A percentile compares a stretch with the other conserved stretches of the same genome.
Evolutionary conservation across 1,139 yeast species (phyloP).

Genomic region (Zygosaccharomyces pseudobailii): DNA sequence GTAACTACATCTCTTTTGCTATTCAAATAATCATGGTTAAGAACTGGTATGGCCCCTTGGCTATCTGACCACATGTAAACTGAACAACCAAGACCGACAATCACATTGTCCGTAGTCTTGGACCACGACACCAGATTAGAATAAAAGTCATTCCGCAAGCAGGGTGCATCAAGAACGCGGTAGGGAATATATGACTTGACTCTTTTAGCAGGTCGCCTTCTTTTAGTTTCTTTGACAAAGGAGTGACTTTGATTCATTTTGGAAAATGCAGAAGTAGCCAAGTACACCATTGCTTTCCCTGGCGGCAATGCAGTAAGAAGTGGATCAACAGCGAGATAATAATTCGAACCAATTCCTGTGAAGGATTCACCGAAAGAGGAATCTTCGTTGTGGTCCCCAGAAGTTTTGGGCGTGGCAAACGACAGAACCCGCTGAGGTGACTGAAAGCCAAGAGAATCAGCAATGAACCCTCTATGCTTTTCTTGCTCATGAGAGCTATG

Average conservation of each 20-base stretch:
- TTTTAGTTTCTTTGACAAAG: constrained; percentile 8
- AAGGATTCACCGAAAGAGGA: not conserved
- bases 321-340: constrained; percentile 20
- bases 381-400: constrained; percentile 1
- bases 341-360: not conserved
- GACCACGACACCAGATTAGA: constrained; percentile 79
- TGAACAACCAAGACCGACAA: constrained; percentile 61
- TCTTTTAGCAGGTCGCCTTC: constrained; percentile 18
- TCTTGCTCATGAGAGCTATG: constrained; percentile 7
- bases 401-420: constrained; percentile 5
- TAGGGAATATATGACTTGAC: constrained; percentile 39
- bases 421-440: constrained; percentile 21
- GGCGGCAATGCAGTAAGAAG: constrained; percentile 22
- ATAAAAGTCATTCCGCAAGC: constrained; percentile 74
- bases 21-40: constrained; percentile 30
- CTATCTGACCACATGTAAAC: constrained; percentile 65
- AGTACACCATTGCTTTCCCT: constrained; percentile 17
- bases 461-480: constrained; percentile 39
- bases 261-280: constrained; percentile 19
- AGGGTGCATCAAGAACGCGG: constrained; percentile 67
- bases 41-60: constrained; percentile 42
- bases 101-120: constrained; percentile 44
- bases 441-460: constrained; percentile 46
- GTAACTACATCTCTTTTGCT: constrained; percentile 44
- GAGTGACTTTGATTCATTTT: constrained; percentile 14